Conservation (phyloP, 805 yeast species). For the Hanseniaspora osmophila region DNA sequence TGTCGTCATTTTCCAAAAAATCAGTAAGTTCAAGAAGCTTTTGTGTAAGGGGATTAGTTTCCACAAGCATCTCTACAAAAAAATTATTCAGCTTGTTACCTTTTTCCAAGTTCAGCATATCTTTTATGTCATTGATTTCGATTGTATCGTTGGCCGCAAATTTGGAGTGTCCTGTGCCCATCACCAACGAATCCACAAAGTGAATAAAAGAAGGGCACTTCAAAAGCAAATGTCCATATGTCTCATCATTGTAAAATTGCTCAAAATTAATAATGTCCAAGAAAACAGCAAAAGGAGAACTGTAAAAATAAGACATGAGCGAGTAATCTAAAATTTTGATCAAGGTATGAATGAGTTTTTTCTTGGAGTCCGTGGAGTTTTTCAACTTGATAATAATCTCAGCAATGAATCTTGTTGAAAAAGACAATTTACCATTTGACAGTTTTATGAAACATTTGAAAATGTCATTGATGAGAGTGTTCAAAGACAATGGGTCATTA, state of each 20-base stretch:
- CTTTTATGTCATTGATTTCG: constrained; percentile 15
- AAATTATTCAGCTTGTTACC: constrained; percentile 15
- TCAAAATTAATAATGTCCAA: constrained; percentile 22
- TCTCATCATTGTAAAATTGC: constrained; percentile 11
- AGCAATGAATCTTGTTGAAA: constrained; percentile 18
- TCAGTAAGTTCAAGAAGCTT: constrained; percentile 17
- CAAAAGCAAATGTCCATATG: constrained; percentile 14
- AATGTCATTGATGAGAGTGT: constrained; percentile 17
- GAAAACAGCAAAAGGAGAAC: constrained; percentile 22
- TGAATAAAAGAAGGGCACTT: constrained; percentile 24
- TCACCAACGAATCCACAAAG: constrained; percentile 17
- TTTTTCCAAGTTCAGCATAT: constrained; percentile 15
- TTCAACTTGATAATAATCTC: constrained; percentile 21
- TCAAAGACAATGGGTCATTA: constrained; percentile 19
- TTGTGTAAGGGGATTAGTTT: constrained; percentile 23
- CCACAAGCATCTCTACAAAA: constrained; percentile 21
- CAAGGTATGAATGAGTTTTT: constrained; percentile 19
- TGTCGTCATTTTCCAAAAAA: constrained; percentile 14
- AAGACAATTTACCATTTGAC: constrained; percentile 22
- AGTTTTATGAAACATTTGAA: constrained; percentile 22
- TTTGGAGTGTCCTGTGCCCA: too few relatives aligned
- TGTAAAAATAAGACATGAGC: constrained; percentile 22
- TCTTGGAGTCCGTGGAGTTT: constrained; percentile 13
- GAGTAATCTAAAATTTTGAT: constrained; percentile 22
- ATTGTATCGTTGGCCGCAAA: too few relatives aligned